Evolutionary conservation across 2,329 filamentous ascomycete species (phyloP).

Genomic region (Colletotrichum coccodes): DNA sequence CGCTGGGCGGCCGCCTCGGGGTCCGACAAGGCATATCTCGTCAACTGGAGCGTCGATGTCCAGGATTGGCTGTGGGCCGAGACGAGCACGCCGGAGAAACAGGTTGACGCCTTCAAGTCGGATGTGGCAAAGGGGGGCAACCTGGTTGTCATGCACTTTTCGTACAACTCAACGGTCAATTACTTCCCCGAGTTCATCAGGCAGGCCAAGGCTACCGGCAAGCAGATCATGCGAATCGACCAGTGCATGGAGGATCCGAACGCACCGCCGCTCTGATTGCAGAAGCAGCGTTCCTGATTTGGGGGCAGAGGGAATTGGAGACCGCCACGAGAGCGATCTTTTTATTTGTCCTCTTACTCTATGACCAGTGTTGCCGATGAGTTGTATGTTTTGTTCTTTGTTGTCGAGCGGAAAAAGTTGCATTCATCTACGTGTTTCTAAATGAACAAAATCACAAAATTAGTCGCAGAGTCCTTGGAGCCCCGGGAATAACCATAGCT

Average conservation of each 20-base stretch:
- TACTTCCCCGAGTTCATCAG: slow-evolving; percentile 74
- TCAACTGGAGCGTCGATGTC: slow-evolving; percentile 77
- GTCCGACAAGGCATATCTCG: slow-evolving; percentile 64
- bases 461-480: too few species aligned
- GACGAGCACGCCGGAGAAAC: slow-evolving; percentile 70
- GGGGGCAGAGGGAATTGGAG: neutral
- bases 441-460: too few species aligned
- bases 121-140: slow-evolving; percentile 71
- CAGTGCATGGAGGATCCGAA: slow-evolving; percentile 73
- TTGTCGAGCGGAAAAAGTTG: too few species aligned
- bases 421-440: too few species aligned
- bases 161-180: slow-evolving; percentile 71
- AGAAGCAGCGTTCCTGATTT: neutral
- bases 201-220: slow-evolving; percentile 71
- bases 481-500: too few species aligned
- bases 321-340: neutral
- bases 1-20: slow-evolving; percentile 64
- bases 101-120: slow-evolving; percentile 72
- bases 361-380: neutral
- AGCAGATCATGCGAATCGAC: slow-evolving; percentile 73
- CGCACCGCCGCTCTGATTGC: slow-evolving; percentile 54
- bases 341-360: neutral
- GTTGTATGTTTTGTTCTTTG: neutral
- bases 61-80: slow-evolving; percentile 78
- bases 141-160: slow-evolving; percentile 76